Evolutionary conservation across 495 filamentous ascomycete genomes (phyloP), one percentile per base, ranked within the genome.

Genomic region (Aspergillus baeticus): DNA sequence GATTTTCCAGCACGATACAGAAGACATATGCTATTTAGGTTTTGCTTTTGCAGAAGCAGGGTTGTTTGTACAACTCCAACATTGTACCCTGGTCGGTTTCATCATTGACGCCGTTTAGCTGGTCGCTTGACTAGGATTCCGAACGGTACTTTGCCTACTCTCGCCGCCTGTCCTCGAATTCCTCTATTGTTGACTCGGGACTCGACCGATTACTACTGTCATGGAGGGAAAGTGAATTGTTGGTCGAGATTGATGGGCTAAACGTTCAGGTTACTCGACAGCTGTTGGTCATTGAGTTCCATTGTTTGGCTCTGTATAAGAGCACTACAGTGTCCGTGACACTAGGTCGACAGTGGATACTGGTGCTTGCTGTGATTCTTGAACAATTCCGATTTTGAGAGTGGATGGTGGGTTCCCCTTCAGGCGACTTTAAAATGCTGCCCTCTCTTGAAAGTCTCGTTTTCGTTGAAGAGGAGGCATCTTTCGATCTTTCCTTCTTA

Each of bases 381-480:
- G 35, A 50, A 42, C 34, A 37, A 26, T 21, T 36, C 34, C 36
- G 7, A 11, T n/a, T 18, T 49, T 36, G 45, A 49, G 31, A 42
- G 35, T 15, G 5, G 23, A 57, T 50, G 45, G 45, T 57, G 45
- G 23, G 54, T 57, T 49, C 35, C 29, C 38, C 26, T 29, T 20
- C 37, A 35, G 45, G 35, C 54, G 26, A 10, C 43, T 42, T 50
- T 50, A 6, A 33, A 50, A 57, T 57, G 10, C 36, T 35, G 23
- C 23, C 33, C 43, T 14, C 41, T 55, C 34, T 8, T 46, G 18
- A 54, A 37, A 1, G 15, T 14, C 21, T 6, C 37, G 37, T 11
- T 39, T 23, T 6, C 31, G 23, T 39, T 22, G 33, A 49, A 49
- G 45, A 23, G 6, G 15, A 17, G 5, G 18, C 18, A 22, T 8